Base-by-base conservation (phyloP, 768 basidiomycete genomes). In the Leccinum subtestaceum region DNA sequence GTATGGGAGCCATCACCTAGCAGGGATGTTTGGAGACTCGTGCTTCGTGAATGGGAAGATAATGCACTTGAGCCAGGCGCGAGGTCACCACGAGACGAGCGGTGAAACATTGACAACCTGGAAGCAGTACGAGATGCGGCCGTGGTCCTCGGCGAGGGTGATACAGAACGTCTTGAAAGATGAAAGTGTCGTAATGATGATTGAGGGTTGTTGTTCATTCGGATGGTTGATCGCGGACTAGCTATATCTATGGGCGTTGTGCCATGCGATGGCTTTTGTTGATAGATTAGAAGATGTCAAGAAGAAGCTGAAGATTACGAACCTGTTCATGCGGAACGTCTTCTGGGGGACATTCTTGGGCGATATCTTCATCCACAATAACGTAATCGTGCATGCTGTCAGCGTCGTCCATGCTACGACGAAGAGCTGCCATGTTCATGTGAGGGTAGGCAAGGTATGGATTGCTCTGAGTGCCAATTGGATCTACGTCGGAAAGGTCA, bases 11-110 rank as follows among this genome's bases (percentile, higher is more conserved):
- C 38, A 52, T 56, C 32, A 51, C 53, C 67, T 55, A 69, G 68
- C 11, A 73, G 71, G 34, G 80, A 67, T 17, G 79, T 77, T 43
- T 81, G 79, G 54, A 82, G 67, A 67, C 84, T 86, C 2, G 80
- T 72, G 15, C 80, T 81, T 58, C 81, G 74, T 60, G 67, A 75
- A 66, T 87, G 83, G 54, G 72, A 74, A 50, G 72, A 63, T 32
- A 69, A 63, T 29, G 65, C 62, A 25, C 43, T 71, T 57, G 68
- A 65, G 51, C 62, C 64, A 21, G 74, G 70, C n/a, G 63, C 57
- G 48, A 72, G 64, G 56, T 70, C 62, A 17, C 38, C 62, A 61
- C 60, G 65, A 21, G 72, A 67, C 40, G 63, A 75, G 66, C 50
- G 77, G 40, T 74, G 74, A 79, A 80, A 65, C 56, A 84, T 70